Evolutionary conservation across 2,329 filamentous ascomycete genomes (phyloP).

Genomic region (Diaporthe capsici): DNA sequence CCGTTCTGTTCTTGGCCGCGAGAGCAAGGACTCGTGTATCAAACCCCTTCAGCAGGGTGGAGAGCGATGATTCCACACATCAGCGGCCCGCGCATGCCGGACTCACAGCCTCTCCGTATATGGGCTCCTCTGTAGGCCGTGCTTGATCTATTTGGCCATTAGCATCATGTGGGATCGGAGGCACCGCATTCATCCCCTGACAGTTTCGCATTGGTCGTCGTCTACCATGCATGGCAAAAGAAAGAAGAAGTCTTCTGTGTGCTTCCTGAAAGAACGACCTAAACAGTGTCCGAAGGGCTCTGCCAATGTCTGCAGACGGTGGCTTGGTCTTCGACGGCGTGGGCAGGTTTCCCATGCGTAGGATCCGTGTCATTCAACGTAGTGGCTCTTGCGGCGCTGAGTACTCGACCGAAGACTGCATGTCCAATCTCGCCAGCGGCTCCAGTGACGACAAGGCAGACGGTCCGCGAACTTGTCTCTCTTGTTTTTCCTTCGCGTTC

Average conservation of each 20-base stretch:
- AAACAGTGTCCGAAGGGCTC: background rate
- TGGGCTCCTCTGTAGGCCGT: background rate
- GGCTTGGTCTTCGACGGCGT: background rate
- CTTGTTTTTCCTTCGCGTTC: background rate
- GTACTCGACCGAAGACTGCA: background rate
- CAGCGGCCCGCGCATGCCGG: too few species aligned
- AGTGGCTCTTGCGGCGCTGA: background rate
- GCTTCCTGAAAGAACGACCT: background rate
- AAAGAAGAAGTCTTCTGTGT: background rate
- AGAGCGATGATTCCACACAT: background rate
- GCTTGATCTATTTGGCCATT: background rate
- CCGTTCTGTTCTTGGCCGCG: background rate
- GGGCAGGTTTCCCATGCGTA: background rate
- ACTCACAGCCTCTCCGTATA: background rate
- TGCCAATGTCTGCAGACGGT: background rate
- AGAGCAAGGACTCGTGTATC: background rate
- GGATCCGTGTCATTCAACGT: background rate
- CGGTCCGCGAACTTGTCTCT: background rate
- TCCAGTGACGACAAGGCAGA: conserved; percentile 1
- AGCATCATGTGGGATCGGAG: background rate
- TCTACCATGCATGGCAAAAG: background rate
- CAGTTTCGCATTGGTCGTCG: background rate
- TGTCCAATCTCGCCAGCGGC: conserved; percentile 1
- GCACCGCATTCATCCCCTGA: background rate
- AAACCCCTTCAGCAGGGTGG: background rate